Percentiles rank a stretch among this genome's conserved stretches.
phyloP scores from a whole-genome alignment of 768 basidiomycete species.

The Leccinum ochraceum region DNA sequence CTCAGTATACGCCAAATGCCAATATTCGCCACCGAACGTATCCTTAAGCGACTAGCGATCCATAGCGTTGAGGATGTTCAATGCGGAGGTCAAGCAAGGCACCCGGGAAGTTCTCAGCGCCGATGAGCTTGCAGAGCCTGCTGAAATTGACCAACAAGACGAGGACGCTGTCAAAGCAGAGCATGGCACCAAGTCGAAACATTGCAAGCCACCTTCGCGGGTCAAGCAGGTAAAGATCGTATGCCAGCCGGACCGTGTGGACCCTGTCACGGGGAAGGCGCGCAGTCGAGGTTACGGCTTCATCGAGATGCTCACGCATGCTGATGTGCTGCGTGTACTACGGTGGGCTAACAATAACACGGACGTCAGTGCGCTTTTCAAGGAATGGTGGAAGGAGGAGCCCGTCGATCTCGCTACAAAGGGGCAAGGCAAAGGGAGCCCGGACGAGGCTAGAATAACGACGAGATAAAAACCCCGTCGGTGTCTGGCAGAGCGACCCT shows the following conservation, averaged over 20 bases:
- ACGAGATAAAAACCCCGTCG: constrained; percentile 44
- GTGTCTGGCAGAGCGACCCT: constrained; percentile 52
- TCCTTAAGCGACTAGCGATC: constrained; percentile 83
- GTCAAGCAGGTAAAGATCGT: constrained; percentile 96
- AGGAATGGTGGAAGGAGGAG: constrained; percentile 87
- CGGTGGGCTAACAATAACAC: constrained; percentile 95
- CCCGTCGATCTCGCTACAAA: constrained; percentile 54
- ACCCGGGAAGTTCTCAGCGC: constrained; percentile 57
- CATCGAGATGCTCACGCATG: constrained; percentile 84
- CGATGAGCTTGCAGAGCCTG: constrained; percentile 67
- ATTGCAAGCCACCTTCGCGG: constrained; percentile 37
- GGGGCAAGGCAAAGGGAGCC: constrained; percentile 50
- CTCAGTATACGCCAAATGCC: constrained; percentile 94
- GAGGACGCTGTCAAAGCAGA: constrained; percentile 32
- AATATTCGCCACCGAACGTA: constrained; percentile 83
- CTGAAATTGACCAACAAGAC: constrained; percentile 27
- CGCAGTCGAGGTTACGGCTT: constrained; percentile 95
- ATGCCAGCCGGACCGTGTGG: constrained; percentile 83
- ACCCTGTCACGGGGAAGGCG: constrained; percentile 83
- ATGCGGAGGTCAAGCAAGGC: constrained; percentile 70
- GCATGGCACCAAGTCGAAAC: constrained; percentile 26
- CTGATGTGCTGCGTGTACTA: constrained; percentile 86
- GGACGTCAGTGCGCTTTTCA: constrained; percentile 61
- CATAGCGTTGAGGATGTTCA: constrained; percentile 78
- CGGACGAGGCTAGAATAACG: constrained; percentile 56